phyloP scores from a whole-genome alignment of 495 filamentous ascomycete species.

The Penicillium ucsense region DNA sequence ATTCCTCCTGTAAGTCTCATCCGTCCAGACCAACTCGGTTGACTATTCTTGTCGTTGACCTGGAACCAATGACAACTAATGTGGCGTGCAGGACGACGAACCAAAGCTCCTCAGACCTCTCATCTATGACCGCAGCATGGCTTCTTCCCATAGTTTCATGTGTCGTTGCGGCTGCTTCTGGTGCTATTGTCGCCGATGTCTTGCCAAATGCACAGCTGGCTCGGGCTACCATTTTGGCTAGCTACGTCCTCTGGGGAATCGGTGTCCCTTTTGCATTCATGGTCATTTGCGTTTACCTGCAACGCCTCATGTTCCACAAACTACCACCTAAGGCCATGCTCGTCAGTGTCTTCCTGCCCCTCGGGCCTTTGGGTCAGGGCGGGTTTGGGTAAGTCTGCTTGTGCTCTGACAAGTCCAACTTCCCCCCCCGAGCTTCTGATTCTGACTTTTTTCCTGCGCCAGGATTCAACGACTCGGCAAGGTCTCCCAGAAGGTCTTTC shows the following conservation, averaged over 20 bases:
- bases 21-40: background rate
- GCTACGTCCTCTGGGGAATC: slow-evolving; percentile 44
- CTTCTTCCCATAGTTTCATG: slow-evolving; percentile 43
- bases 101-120: slow-evolving; percentile 8
- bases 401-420: background rate
- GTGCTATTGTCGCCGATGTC: slow-evolving; percentile 35
- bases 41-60: no score
- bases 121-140: slow-evolving; percentile 40
- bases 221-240: slow-evolving; percentile 38
- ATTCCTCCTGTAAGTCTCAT: slow-evolving; percentile 23
- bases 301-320: slow-evolving; percentile 38
- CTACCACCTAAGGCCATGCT: slow-evolving; percentile 42
- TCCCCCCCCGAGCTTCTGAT: background rate
- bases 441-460: background rate
- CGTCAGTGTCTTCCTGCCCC: slow-evolving; percentile 42
- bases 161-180: slow-evolving; percentile 41
- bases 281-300: slow-evolving; percentile 43
- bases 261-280: slow-evolving; percentile 39
- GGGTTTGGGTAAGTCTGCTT: slow-evolving; percentile 12
- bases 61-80: no score
- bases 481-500: slow-evolving; percentile 18
- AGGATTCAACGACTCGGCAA: slow-evolving; percentile 27
- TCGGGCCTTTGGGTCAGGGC: slow-evolving; percentile 44
- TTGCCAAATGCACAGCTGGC: slow-evolving; percentile 31
- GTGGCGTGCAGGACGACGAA: background rate